These are phyloP conservation scores for Exobasidium cylindrosporum DNA, from an alignment of 1,284 basidiomycete genomes.

Conservation along the genomic window DNA sequence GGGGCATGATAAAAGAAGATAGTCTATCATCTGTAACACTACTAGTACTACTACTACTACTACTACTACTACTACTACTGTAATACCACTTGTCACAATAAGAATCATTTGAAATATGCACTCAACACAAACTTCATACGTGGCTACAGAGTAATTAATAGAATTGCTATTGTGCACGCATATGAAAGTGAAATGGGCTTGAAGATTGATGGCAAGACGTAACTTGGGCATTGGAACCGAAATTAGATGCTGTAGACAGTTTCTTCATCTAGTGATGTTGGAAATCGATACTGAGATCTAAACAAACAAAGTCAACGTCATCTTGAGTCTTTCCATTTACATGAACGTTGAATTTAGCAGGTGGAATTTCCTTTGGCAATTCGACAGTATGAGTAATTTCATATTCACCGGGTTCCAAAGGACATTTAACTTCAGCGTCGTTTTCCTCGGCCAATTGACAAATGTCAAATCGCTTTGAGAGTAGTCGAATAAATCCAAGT, in stretches of 20 bases:
- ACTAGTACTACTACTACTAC: too few species aligned
- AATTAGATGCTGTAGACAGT: background rate
- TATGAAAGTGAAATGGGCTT: background rate
- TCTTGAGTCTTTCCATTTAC: constrained; percentile 72
- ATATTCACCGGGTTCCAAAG: constrained; percentile 41
- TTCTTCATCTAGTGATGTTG: constrained; percentile 6
- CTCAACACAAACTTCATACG: background rate
- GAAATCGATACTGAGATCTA: constrained; percentile 62
- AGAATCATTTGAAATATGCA: background rate
- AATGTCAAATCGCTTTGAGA: constrained; percentile 44
- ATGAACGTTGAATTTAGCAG: constrained; percentile 76
- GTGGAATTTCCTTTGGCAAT: constrained; percentile 49
- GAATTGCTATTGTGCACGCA: background rate
- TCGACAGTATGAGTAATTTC: constrained; percentile 46
- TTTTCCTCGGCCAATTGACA: constrained; percentile 44
- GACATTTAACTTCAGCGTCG: constrained; percentile 49
- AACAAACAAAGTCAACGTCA: constrained; percentile 75
- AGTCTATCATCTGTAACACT: too few species aligned
- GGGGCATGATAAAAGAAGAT: too few species aligned
- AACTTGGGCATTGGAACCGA: background rate
- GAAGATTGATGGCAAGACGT: background rate
- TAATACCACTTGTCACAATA: too few species aligned
- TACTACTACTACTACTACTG: too few species aligned
- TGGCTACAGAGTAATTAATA: background rate
- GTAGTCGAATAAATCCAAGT: constrained; percentile 45